These are phyloP conservation scores for Xerocomellus intermedius DNA, from an alignment of 768 basidiomycete species.

Conservation along the genomic window DNA sequence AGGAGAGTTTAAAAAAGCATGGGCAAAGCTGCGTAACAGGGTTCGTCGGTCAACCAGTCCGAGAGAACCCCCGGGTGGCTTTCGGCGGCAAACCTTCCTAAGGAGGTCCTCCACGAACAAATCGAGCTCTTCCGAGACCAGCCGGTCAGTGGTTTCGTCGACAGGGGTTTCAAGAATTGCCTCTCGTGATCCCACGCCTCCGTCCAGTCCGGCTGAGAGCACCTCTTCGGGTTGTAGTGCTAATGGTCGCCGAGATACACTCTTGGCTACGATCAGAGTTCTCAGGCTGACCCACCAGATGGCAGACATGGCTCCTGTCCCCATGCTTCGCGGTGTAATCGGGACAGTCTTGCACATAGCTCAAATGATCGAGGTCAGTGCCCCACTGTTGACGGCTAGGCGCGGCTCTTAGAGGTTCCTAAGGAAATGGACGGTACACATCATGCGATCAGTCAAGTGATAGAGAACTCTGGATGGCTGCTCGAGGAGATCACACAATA, in stretches of 20 bases:
- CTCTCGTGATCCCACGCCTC: neutral
- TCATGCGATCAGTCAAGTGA: slow-evolving; percentile 11
- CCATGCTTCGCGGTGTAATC: slow-evolving; percentile 9
- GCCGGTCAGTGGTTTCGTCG: neutral
- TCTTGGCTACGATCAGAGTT: neutral
- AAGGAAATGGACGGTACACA: slow-evolving; percentile 14
- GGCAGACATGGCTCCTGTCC: slow-evolving; percentile 1
- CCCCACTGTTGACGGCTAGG: neutral
- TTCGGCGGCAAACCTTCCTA: neutral
- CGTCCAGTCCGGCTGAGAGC: neutral
- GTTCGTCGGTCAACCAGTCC: neutral
- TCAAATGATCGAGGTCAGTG: slow-evolving; percentile 7
- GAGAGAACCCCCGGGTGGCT: neutral
- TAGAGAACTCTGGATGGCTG: slow-evolving; percentile 15
- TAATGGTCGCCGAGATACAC: neutral
- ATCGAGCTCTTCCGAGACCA: neutral
- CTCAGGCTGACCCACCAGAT: slow-evolving; percentile 8
- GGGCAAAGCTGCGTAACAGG: slow-evolving; percentile 1
- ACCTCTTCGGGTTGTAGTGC: slow-evolving; percentile 1
- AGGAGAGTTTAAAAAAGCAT: slow-evolving; percentile 7
- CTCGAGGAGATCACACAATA: slow-evolving; percentile 9
- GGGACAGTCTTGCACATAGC: slow-evolving; percentile 8
- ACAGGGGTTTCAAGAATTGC: neutral
- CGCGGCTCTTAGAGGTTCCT: neutral
- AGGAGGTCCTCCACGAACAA: neutral